phyloP scores from a whole-genome alignment of 495 filamentous ascomycete genomes.

The Annulohypoxylon maeteangense region DNA sequence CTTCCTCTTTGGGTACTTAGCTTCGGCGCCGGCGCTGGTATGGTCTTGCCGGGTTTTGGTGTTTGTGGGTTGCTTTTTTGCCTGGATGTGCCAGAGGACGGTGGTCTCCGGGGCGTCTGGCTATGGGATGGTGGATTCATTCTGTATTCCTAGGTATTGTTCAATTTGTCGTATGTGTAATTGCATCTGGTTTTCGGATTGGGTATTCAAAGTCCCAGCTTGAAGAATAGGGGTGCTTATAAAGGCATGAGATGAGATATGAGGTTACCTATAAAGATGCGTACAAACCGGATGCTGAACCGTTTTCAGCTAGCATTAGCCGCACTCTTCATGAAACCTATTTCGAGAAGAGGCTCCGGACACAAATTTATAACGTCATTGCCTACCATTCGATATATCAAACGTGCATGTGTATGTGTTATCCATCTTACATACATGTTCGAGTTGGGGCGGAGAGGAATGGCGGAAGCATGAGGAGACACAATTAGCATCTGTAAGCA shows the following conservation, averaged over 20 bases:
- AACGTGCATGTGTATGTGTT: neutral
- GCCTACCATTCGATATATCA: neutral
- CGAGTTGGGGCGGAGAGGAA: neutral
- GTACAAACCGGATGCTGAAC: neutral
- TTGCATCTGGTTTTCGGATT: neutral
- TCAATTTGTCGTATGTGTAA: slow-evolving; percentile 1
- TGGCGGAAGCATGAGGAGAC: neutral
- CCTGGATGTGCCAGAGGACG: neutral
- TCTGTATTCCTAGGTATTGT: slow-evolving; percentile 8
- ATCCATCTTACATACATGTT: neutral
- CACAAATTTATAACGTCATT: neutral
- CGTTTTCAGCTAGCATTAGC: neutral
- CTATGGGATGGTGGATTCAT: neutral
- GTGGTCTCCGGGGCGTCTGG: neutral
- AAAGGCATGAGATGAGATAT: neutral
- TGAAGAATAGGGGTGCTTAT: neutral
- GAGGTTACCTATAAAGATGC: neutral
- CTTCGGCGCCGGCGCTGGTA: neutral
- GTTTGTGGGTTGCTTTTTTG: neutral
- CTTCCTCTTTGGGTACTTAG: neutral
- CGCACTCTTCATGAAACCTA: neutral
- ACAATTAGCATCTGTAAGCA: neutral
- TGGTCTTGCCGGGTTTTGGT: neutral
- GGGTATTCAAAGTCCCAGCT: neutral
- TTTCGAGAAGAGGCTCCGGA: neutral